Evolutionary conservation across 129 eudicot species (phyloP), one percentile per base, ranked within the genome.

Genomic region (Escallonia rubra): DNA sequence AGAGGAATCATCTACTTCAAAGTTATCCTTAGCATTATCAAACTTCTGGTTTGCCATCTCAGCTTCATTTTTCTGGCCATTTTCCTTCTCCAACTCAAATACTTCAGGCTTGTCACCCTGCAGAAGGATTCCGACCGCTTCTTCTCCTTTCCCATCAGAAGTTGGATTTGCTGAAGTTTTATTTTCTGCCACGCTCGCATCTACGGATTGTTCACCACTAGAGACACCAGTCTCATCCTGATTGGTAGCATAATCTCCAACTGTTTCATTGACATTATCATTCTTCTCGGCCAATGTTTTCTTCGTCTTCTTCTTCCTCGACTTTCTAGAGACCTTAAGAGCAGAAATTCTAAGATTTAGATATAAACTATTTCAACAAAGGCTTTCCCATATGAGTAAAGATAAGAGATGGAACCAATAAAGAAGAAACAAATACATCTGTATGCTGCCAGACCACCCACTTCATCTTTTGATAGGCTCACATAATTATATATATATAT

Each of bases 311-410:
- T 67, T 82, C 91, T 75, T 86, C 76, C 95, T 89, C 9, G 82
- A 67, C 79, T 87, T 94, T 67, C 67, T 89, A 64, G 99, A 76
- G 63, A 94, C 96, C 99, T 93, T 71, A 41, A 65, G 41, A 66
- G 73, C 7, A 56, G 15, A 67, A 48, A 52, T 15, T 6, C 38
- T 51, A 46, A 44, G 7, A 41, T n/a, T 53, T 66, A 54, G 59
- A 54, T 13, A n/a, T 54, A 54, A n/a, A 54, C 14, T 34, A 54
- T 12, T 54, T 54, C 9, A 54, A 34, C 59, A 54, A 54, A 54
- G 1, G 8, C 50, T 46, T 46, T 46, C 16, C 3, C 43, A 7
- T 15, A 52, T 7, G 4, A 65, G 9, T 14, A 4, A 67, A 42
- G 15, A 23, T 43, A 46, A 12, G 41, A 15, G 13, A 46, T 61